Conservation (phyloP, 2,329 filamentous ascomycete species). For the Aspergillus brasiliensis region DNA sequence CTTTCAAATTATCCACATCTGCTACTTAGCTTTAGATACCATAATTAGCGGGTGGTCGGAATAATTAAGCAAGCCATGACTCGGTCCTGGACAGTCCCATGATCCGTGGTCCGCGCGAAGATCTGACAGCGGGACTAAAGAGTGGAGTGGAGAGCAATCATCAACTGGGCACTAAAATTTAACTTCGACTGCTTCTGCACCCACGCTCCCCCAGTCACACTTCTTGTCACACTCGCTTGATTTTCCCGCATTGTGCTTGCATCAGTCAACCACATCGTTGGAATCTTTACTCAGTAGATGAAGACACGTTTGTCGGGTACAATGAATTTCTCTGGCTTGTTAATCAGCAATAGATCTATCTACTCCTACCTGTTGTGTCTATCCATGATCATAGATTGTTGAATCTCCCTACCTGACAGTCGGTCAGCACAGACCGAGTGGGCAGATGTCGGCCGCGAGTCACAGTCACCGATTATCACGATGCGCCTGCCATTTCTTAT, state of each 20-base stretch:
- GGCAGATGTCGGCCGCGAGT: constrained; percentile 4
- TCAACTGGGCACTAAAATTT: neutral
- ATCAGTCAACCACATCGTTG: neutral
- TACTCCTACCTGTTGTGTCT: neutral
- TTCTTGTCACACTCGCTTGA: constrained; percentile 10
- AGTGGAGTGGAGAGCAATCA: neutral
- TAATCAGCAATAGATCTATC: neutral
- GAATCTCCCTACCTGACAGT: neutral
- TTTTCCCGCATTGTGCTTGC: neutral
- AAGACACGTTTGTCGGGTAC: neutral
- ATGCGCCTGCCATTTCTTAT: constrained; percentile 15
- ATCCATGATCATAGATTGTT: too few relatives aligned
- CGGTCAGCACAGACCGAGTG: constrained; percentile 3
- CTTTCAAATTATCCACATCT: neutral
- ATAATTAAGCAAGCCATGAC: neutral
- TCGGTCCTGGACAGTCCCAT: neutral
- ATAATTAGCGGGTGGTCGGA: constrained; percentile 15
- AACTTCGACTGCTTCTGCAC: constrained; percentile 20
- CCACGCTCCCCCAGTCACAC: constrained; percentile 20
- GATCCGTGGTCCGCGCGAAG: constrained; percentile 5
- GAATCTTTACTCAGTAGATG: neutral
- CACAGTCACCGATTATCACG: constrained; percentile 10
- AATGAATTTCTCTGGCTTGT: neutral
- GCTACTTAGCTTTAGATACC: neutral
- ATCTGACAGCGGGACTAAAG: constrained; percentile 4